Conservation (phyloP, 805 yeast species). For the Monosporozyma aquatica region DNA sequence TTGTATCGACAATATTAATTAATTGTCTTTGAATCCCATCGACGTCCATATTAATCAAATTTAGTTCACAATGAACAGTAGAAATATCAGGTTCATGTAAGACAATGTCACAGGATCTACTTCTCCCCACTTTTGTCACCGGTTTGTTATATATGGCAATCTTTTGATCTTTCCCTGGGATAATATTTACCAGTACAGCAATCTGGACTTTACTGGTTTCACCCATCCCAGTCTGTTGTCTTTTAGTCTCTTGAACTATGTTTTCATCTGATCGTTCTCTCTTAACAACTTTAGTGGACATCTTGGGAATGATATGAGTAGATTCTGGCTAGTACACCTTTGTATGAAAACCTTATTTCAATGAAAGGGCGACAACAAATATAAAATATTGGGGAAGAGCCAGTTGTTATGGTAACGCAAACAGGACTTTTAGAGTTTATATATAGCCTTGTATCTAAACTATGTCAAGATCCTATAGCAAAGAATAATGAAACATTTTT, state of each 20-base stretch:
- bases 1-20: slow-evolving; percentile 44
- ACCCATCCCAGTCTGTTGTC: slow-evolving; percentile 12
- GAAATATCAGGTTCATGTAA: slow-evolving; percentile 54
- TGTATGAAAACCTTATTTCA: no score
- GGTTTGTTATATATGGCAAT: slow-evolving; percentile 28
- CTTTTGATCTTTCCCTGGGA: slow-evolving; percentile 29
- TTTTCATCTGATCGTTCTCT: slow-evolving; percentile 13
- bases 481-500: no score
- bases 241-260: slow-evolving; percentile 7
- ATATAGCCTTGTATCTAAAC: no score
- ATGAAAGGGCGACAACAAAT: background rate
- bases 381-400: background rate
- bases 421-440: background rate
- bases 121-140: slow-evolving; percentile 41
- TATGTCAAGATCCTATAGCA: no score
- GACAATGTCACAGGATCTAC: slow-evolving; percentile 49
- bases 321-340: no score
- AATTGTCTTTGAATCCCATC: slow-evolving; percentile 30
- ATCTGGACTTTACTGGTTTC: slow-evolving; percentile 1
- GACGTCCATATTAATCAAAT: slow-evolving; percentile 33
- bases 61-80: slow-evolving; percentile 51
- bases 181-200: slow-evolving; percentile 23
- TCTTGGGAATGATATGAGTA: background rate
- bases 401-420: slow-evolving; percentile 1
- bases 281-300: slow-evolving; percentile 3